Conservation (phyloP, 306 rosid genomes). For the Fragaria iinumae region DNA sequence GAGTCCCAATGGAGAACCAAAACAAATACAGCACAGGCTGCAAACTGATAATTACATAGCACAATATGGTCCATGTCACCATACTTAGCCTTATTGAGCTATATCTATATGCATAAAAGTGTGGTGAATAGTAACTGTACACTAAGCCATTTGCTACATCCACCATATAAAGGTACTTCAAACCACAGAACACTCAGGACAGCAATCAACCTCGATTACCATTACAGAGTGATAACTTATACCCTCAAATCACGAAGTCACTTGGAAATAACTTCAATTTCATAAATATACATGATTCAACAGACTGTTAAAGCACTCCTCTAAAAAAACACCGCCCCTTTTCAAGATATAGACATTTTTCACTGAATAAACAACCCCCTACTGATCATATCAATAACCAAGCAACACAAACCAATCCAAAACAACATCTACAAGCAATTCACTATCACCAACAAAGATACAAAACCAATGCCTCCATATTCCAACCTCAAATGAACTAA, state of each 20-base stretch:
- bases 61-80: background rate
- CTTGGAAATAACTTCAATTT: background rate
- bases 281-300: background rate
- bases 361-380: background rate
- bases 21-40: background rate
- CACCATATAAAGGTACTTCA: background rate
- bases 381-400: background rate
- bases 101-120: background rate
- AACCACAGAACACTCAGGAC: conserved; percentile 3
- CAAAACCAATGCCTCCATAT: background rate
- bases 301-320: background rate
- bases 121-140: background rate
- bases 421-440: background rate
- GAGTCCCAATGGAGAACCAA: background rate
- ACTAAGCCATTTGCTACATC: background rate
- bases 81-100: background rate
- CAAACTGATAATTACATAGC: background rate
- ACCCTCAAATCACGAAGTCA: background rate
- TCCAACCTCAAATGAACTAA: background rate
- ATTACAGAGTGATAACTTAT: background rate
- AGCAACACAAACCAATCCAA: background rate
- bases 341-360: background rate
- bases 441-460: background rate
- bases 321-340: background rate
- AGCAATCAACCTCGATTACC: background rate